Base-by-base conservation (phyloP, 2,329 filamentous ascomycete species). In the Aureobasidium sp. region DNA sequence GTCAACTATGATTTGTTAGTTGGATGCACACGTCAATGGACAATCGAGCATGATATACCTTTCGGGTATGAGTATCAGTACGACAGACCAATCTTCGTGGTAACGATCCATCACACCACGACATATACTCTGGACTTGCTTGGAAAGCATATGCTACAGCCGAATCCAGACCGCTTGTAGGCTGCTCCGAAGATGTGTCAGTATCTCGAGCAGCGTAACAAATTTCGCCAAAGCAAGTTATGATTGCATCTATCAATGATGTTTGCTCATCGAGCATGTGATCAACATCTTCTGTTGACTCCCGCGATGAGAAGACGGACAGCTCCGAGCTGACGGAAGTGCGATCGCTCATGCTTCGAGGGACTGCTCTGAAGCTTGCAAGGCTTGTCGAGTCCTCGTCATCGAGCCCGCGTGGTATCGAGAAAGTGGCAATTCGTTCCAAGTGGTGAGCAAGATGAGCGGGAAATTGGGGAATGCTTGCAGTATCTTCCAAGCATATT, bases 301-400 rank as follows among this genome's bases (percentile, higher is more conserved):
- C 42, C 5, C 15, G 20, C 12, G 7, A 45, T 27, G 42, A 45
- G 22, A 45, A 42, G n/a, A 20, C 4, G n/a, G 39, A 42, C 15
- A 42, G 9, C 2, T 2, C 17, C 17, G 39, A 42, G 15, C 22
- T 27, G 42, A 27, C 20, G 22, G 22, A 45, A 7, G 42, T 27
- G 11, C 22, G 42, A n/a, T 27, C 22, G 22, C 42, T 45, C 42
- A 45, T 25, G 22, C 20, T 45, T 27, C 22, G 42, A 12, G 42
- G 22, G 5, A 27, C 22, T 22, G 42, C 42, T 27, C 14, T 45
- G 20, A 20, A 45, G 22, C 42, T 45, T 14, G 42, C 22, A 45
- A 45, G 42, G 22, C 42, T 45, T 3, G 42, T 42, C 20, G 39
- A 65, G 47, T 29, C 47, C 25, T 67, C 64, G 60, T 67, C 62